A percentile compares a stretch with the other conserved stretches of the same genome.
phyloP scores from a whole-genome alignment of 805 yeast genomes.

The Yamadazyma ubonensis region DNA sequence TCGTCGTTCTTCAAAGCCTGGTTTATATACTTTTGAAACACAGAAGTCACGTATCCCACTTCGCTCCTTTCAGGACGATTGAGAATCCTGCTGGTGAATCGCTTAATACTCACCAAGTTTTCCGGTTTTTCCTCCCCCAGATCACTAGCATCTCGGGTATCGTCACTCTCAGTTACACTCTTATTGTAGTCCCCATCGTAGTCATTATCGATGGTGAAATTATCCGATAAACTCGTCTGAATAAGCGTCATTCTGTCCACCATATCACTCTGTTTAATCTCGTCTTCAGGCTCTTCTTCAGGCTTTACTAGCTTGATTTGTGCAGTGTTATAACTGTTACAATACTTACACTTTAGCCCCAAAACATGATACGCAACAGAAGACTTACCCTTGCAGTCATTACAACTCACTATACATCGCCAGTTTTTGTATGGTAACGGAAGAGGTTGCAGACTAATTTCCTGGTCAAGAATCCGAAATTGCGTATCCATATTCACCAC shows the following conservation, averaged over 20 bases:
- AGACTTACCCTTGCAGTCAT: slow-evolving; percentile 85
- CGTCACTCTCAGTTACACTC: slow-evolving; percentile 18
- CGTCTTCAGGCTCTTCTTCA: slow-evolving; percentile 42
- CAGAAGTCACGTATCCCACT: slow-evolving; percentile 33
- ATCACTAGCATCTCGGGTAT: slow-evolving; percentile 10
- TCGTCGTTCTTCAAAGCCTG: slow-evolving; percentile 16
- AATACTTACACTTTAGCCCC: slow-evolving; percentile 85
- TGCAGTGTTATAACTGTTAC: slow-evolving; percentile 83
- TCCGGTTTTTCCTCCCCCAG: slow-evolving; percentile 10
- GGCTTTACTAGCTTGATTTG: slow-evolving; percentile 71
- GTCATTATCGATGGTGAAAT: slow-evolving; percentile 37
- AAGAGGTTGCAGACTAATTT: slow-evolving; percentile 69
- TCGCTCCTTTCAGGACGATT: slow-evolving; percentile 20
- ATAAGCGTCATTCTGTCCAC: slow-evolving; percentile 29
- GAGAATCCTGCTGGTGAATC: slow-evolving; percentile 21
- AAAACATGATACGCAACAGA: slow-evolving; percentile 74
- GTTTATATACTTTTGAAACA: slow-evolving; percentile 40
- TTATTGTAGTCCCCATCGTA: slow-evolving; percentile 24
- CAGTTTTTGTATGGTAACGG: slow-evolving; percentile 79
- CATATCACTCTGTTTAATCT: slow-evolving; percentile 10
- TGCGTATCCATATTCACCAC: slow-evolving; percentile 85
- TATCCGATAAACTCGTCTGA: slow-evolving; percentile 35
- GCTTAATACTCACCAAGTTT: slow-evolving; percentile 27
- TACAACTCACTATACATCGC: slow-evolving; percentile 74
- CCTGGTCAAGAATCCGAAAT: slow-evolving; percentile 82